Conservation (phyloP, 495 filamentous ascomycete species). For the Lasiosphaeria miniovina region DNA sequence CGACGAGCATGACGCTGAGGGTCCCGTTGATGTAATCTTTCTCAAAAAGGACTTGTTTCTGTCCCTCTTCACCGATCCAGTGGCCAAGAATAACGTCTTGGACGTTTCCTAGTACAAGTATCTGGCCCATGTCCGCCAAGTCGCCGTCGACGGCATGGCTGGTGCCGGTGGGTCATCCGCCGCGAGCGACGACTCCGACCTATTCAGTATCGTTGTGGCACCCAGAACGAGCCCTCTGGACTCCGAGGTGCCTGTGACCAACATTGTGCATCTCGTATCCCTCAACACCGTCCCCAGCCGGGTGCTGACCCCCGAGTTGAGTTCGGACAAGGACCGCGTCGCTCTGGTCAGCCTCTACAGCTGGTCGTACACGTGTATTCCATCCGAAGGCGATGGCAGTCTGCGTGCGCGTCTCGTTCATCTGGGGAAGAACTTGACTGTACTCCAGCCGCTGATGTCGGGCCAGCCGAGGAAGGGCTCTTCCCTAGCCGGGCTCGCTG, state of each 20-base stretch:
- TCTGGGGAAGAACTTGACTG: conserved; percentile 16
- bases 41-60: conserved; percentile 26
- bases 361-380: conserved; percentile 46
- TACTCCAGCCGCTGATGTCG: not conserved
- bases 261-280: conserved; percentile 36
- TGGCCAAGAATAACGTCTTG: not conserved
- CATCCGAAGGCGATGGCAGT: too few species aligned
- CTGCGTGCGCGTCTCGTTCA: too few species aligned
- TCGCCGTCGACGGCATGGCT: conserved; percentile 39
- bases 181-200: conserved; percentile 23
- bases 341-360: conserved; percentile 40
- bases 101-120: conserved; percentile 25
- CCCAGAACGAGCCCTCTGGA: conserved; percentile 32
- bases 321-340: conserved; percentile 19
- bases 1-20: not conserved
- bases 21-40: conserved; percentile 25
- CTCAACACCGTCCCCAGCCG: conserved; percentile 36
- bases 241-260: conserved; percentile 16
- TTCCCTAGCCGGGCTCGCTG: too few species aligned
- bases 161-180: too few species aligned
- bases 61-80: conserved; percentile 20
- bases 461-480: too few species aligned
- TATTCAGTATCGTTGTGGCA: conserved; percentile 38
- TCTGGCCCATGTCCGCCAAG: conserved; percentile 43
- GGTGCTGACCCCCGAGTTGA: too few species aligned